Percentiles rank a stretch among this genome's conserved stretches.
These are phyloP conservation scores for Globisporangium camurandrum DNA, from an alignment of 352 stramenopile species.

Conservation along the genomic window DNA sequence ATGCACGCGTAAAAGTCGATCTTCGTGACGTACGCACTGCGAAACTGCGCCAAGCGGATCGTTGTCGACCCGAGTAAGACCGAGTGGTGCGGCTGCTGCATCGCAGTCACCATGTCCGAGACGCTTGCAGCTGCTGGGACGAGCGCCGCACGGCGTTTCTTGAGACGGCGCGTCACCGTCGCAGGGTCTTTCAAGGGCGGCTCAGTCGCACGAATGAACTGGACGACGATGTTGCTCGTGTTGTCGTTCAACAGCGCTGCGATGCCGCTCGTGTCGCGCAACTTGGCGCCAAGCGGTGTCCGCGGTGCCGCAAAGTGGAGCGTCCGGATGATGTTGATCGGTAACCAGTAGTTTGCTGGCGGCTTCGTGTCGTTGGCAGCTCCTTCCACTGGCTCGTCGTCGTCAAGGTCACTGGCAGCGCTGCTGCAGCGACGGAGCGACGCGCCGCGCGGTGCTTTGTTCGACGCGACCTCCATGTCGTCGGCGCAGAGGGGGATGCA, in stretches of 20 bases:
- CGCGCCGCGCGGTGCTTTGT: slow-evolving; percentile 38
- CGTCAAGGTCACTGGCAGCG: slow-evolving; percentile 16
- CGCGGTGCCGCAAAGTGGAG: slow-evolving; percentile 72
- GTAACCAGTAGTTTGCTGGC: slow-evolving; percentile 56
- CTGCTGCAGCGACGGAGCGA: slow-evolving; percentile 29
- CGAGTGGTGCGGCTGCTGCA: slow-evolving; percentile 27
- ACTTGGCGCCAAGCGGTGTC: slow-evolving; percentile 61
- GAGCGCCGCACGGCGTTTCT: slow-evolving; percentile 33
- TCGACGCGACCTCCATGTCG: slow-evolving; percentile 39
- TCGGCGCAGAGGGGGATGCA: slow-evolving; percentile 59
- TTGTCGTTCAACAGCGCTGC: slow-evolving; percentile 55
- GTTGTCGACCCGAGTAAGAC: slow-evolving; percentile 63
- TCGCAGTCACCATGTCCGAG: slow-evolving; percentile 29
- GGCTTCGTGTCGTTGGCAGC: slow-evolving; percentile 13
- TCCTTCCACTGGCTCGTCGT: slow-evolving; percentile 8
- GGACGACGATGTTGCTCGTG: slow-evolving; percentile 64
- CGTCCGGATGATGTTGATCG: slow-evolving; percentile 66
- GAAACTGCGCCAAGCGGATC: slow-evolving; percentile 74
- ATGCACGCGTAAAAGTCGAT: slow-evolving; percentile 82
- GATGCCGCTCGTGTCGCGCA: slow-evolving; percentile 72
- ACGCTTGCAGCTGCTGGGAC: slow-evolving; percentile 19
- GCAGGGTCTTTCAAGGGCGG: slow-evolving; percentile 54
- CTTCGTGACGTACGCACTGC: slow-evolving; percentile 78
- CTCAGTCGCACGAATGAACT: slow-evolving; percentile 69
- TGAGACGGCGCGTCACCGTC: slow-evolving; percentile 17